Conservation (phyloP, 2,329 filamentous ascomycete genomes). For the Penicillium janthinellum region DNA sequence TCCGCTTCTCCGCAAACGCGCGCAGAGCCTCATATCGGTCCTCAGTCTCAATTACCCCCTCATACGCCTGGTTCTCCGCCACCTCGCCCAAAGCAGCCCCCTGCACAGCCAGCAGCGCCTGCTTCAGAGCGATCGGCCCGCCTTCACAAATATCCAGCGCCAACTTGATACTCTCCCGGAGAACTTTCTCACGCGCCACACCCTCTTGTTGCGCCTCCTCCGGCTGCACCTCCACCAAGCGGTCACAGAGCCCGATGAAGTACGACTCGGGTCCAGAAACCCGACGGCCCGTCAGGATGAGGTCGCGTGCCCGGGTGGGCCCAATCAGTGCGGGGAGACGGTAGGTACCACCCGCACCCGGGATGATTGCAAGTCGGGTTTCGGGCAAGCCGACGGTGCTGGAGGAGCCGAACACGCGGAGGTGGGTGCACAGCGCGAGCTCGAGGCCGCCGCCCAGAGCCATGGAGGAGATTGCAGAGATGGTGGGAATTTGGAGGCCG, state of each 20-base stretch:
- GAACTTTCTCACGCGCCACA: constrained; percentile 65
- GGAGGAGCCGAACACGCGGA: constrained; percentile 82
- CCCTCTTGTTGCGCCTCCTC: constrained; percentile 55
- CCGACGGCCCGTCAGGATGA: constrained; percentile 86
- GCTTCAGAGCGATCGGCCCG: constrained; percentile 78
- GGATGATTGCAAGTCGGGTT: constrained; percentile 89
- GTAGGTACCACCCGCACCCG: constrained; percentile 90
- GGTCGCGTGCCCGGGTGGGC: constrained; percentile 76
- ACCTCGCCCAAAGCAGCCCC: constrained; percentile 66
- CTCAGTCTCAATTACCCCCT: constrained; percentile 77
- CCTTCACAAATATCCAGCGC: constrained; percentile 87
- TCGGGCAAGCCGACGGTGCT: constrained; percentile 83
- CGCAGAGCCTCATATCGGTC: constrained; percentile 85
- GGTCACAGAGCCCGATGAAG: constrained; percentile 84
- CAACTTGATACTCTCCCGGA: constrained; percentile 75
- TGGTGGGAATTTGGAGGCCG: constrained; percentile 80
- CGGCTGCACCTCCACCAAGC: constrained; percentile 77
- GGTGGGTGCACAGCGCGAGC: constrained; percentile 82
- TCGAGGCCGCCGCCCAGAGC: constrained; percentile 94
- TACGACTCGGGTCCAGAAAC: constrained; percentile 84
- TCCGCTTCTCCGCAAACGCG: constrained; percentile 71
- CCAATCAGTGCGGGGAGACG: constrained; percentile 83
- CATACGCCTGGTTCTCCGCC: constrained; percentile 85
- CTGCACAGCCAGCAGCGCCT: constrained; percentile 76
- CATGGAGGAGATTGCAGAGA: constrained; percentile 80